These are phyloP conservation scores for Chlorencoelia australis DNA, from an alignment of 2,329 filamentous ascomycete species.

Conservation along the genomic window DNA sequence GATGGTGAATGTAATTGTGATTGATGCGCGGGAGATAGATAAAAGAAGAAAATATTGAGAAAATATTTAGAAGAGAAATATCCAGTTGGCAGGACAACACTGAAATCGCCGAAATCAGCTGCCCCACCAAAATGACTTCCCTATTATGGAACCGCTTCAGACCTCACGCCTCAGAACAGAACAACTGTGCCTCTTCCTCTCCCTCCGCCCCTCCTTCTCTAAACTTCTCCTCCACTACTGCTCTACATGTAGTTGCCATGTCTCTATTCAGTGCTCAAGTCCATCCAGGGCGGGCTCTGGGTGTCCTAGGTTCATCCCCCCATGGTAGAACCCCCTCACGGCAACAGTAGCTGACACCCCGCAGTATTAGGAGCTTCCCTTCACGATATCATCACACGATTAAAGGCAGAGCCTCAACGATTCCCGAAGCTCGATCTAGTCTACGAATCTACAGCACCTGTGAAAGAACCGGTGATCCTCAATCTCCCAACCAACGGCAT, in stretches of 20 bases:
- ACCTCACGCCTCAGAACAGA: too few species aligned
- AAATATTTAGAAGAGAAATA: too few species aligned
- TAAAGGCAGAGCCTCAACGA: constrained; percentile 76
- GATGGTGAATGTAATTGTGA: too few species aligned
- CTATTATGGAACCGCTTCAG: constrained; percentile 1
- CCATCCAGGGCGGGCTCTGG: constrained; percentile 52
- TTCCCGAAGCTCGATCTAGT: constrained; percentile 78
- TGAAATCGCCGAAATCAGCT: too few species aligned
- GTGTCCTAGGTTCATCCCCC: constrained; percentile 31
- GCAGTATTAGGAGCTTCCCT: constrained; percentile 81
- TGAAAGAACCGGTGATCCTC: constrained; percentile 65
- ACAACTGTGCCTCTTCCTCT: too few species aligned
- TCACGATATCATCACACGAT: constrained; percentile 75
- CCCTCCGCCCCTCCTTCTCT: neutral
- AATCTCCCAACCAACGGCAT: constrained; percentile 76
- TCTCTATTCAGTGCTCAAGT: constrained; percentile 51
- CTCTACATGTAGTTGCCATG: constrained; percentile 23
- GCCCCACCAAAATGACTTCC: constrained; percentile 5
- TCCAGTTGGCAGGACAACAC: too few species aligned
- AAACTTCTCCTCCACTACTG: neutral
- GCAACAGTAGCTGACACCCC: constrained; percentile 8
- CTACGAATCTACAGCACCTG: constrained; percentile 66
- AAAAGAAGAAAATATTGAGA: too few species aligned
- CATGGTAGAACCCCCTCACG: constrained; percentile 22
- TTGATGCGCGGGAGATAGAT: too few species aligned